Base-by-base conservation (phyloP, 2,329 filamentous ascomycete species). In the Pseudonectria buxi region DNA sequence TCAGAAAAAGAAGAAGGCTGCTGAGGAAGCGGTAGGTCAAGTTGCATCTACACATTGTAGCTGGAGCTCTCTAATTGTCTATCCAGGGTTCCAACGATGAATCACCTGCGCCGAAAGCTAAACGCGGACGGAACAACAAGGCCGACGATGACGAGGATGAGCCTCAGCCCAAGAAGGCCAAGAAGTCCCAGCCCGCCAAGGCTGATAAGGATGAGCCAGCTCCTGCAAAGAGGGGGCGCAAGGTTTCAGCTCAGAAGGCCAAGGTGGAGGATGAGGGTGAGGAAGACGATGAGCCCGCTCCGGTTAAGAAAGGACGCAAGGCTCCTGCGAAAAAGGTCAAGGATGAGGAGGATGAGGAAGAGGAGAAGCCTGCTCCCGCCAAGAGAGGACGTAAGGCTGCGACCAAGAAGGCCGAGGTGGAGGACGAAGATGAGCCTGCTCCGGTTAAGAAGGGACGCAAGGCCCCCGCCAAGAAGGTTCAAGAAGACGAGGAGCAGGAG, bases 101-200 rank as follows among this genome's bases (percentile, higher is more conserved):
- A 16, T 49, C 53, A 13, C 45, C 55, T 28, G 54, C 49, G 6
- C 56, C 57, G 30, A 57, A 59, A 46, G 44, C 54, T 25, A 62
- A 63, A 47, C 52, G 57, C 35, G 53, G 52, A 14, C 54, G 56
- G n/a, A n/a, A n/a, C 30, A 61, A 61, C 49, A 61, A 61, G 44
- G 52, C 43, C 4, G 56, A 59, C 10, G 58, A 60, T 7, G 54
- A 53, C 4, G 50, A 59, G 13, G 55, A 59, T 11, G 48, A 63
- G 39, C 55, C 57, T 10, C 50, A 56, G 35, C 46, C 58, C 15
- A 62, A 63, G 41, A 63, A 59, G 45, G 47, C 56, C 14, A 64
- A 58, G 48, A 54, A 57, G 31, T 33, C 44, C 28, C 52, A 56
- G 43, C 31, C 47, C 4, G 46, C 50, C 11, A 49, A 51, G 36